Percentiles rank a stretch among this genome's conserved stretches.
Conservation (phyloP, 1,284 basidiomycete genomes). For the Leucoagaricus sp. region DNA sequence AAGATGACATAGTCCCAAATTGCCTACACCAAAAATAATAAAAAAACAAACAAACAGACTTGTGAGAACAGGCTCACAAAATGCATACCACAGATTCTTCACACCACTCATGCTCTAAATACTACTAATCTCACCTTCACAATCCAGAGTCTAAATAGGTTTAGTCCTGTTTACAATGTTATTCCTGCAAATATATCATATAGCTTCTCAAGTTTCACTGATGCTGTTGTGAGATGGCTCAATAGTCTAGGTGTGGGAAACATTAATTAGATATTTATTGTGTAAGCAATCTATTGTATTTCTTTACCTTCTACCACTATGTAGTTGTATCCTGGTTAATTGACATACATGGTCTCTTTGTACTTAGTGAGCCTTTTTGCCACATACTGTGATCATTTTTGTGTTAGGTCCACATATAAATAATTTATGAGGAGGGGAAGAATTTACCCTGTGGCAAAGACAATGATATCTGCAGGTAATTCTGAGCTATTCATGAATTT, state of each 20-base stretch:
- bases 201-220: slow-evolving; percentile 40
- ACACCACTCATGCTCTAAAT: slow-evolving; percentile 52
- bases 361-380: no score
- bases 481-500: slow-evolving; percentile 67
- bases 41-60: no score
- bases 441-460: slow-evolving; percentile 67
- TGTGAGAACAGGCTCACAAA: no score
- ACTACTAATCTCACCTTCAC: slow-evolving; percentile 57
- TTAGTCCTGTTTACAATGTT: slow-evolving; percentile 47
- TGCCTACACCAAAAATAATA: slow-evolving; percentile 36
- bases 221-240: no score
- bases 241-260: no score
- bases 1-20: slow-evolving; percentile 54
- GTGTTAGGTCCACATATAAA: not conserved
- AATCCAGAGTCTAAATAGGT: slow-evolving; percentile 57
- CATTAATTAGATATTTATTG: no score
- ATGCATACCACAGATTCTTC: slow-evolving; percentile 56
- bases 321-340: no score
- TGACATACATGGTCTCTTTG: no score
- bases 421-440: not conserved
- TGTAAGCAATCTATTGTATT: no score
- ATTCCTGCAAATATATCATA: slow-evolving; percentile 33
- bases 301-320: no score
- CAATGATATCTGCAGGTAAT: slow-evolving; percentile 65
- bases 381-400: no score